phyloP scores from a whole-genome alignment of 2,329 filamentous ascomycete genomes.

The Calonectria honghensis region DNA sequence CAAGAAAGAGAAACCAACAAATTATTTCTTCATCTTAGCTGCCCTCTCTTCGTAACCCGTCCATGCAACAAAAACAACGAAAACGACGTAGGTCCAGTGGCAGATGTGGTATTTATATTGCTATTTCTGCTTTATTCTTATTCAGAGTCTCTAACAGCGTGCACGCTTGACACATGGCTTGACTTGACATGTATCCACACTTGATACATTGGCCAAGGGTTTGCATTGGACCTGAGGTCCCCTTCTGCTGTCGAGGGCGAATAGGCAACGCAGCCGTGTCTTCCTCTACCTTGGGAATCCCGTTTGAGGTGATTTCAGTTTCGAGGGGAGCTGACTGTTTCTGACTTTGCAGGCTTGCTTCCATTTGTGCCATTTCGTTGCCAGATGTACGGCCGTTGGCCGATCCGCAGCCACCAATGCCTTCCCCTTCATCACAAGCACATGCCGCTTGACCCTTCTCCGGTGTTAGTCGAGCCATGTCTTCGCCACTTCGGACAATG shows the following conservation, averaged over 20 bases:
- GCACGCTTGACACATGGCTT: slow-evolving; percentile 95
- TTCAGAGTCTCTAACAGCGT: slow-evolving; percentile 92
- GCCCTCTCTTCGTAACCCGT: background rate
- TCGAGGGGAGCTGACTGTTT: slow-evolving; percentile 52
- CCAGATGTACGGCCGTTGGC: slow-evolving; percentile 78
- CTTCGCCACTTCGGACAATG: slow-evolving; percentile 94
- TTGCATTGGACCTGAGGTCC: slow-evolving; percentile 72
- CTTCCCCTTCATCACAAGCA: slow-evolving; percentile 62
- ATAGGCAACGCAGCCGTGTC: slow-evolving; percentile 60
- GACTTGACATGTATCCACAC: slow-evolving; percentile 97
- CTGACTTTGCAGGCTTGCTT: slow-evolving; percentile 67
- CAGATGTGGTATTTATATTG: slow-evolving; percentile 64
- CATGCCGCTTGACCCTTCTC: slow-evolving; percentile 61
- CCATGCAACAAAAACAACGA: background rate
- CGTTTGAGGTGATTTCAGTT: slow-evolving; percentile 57
- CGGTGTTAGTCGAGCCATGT: slow-evolving; percentile 87
- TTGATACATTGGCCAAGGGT: slow-evolving; percentile 88
- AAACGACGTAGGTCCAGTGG: background rate
- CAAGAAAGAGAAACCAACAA: slow-evolving; percentile 44
- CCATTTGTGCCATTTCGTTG: slow-evolving; percentile 88
- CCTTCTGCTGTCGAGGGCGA: slow-evolving; percentile 55
- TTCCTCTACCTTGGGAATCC: slow-evolving; percentile 48
- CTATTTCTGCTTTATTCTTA: slow-evolving; percentile 80
- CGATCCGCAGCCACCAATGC: slow-evolving; percentile 81
- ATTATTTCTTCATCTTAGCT: slow-evolving; percentile 30